Percentiles rank a stretch among this genome's conserved stretches.
Evolutionary conservation across 176 grass and related monocot species (phyloP).

Genomic region (Bonia amplexicaulis): DNA sequence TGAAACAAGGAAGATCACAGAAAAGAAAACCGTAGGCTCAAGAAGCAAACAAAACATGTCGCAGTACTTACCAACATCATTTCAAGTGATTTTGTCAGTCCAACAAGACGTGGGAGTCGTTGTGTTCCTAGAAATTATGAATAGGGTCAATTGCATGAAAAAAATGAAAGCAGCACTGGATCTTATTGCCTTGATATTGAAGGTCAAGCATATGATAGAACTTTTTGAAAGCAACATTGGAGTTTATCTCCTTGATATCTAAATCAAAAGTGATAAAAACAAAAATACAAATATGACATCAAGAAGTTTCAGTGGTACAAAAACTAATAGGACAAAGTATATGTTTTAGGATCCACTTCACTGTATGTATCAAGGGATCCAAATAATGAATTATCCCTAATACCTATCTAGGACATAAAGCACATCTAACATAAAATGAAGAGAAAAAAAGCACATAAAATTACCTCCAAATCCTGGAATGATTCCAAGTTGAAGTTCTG

Average conservation of each 20-base stretch:
- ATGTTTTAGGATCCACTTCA: background rate
- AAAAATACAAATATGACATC: background rate
- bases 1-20: background rate
- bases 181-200: background rate
- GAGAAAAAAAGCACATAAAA: background rate
- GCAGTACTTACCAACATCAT: constrained; percentile 78
- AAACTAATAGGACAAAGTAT: background rate
- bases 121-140: constrained; percentile 71
- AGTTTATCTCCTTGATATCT: background rate
- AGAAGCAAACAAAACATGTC: background rate
- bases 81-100: constrained; percentile 81
- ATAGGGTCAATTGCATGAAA: background rate
- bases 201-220: background rate
- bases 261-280: background rate
- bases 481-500: constrained; percentile 84
- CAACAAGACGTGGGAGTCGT: constrained; percentile 86
- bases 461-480: constrained; percentile 96
- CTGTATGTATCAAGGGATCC: background rate
- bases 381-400: constrained; percentile 3
- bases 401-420: background rate
- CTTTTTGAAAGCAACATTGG: background rate
- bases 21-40: background rate
- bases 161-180: background rate
- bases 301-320: background rate
- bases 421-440: background rate